Conservation (phyloP, 768 basidiomycete species). For the Lactifluus rugatus region DNA sequence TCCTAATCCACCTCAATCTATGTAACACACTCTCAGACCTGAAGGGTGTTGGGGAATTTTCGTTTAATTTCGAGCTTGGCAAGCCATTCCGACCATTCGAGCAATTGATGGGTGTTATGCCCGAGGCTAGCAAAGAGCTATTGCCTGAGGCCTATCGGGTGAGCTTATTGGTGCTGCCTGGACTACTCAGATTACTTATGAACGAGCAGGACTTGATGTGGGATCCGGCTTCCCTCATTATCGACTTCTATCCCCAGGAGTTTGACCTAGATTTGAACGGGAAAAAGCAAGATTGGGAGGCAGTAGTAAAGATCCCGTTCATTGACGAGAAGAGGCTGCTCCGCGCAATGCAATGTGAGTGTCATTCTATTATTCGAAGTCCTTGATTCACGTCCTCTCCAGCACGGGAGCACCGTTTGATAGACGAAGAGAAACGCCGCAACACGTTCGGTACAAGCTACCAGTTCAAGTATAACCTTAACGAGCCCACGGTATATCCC, state of each 20-base stretch:
- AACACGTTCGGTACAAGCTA: conserved; percentile 77
- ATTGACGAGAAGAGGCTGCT: conserved; percentile 76
- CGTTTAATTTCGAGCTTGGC: conserved; percentile 81
- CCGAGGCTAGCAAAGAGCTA: conserved; percentile 79
- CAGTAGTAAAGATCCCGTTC: conserved; percentile 97
- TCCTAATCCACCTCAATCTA: conserved; percentile 14
- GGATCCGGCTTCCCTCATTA: conserved; percentile 71
- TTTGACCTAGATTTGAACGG: conserved; percentile 95
- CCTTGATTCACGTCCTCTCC: conserved; percentile 3
- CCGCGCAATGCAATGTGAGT: conserved; percentile 71
- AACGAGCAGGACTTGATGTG: conserved; percentile 75
- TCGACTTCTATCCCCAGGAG: conserved; percentile 88
- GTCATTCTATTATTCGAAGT: background rate
- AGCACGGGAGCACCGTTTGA: conserved; percentile 76
- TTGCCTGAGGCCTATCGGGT: conserved; percentile 84
- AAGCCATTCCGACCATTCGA: conserved; percentile 88
- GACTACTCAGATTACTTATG: conserved; percentile 2
- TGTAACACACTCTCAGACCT: conserved; percentile 35
- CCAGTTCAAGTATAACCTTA: conserved; percentile 61
- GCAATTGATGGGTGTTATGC: conserved; percentile 97
- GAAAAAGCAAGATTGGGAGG: conserved; percentile 99
- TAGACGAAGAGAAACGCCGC: conserved; percentile 60
- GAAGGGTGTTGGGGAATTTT: conserved; percentile 57
- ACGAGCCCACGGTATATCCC: conserved; percentile 61
- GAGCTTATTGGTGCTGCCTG: conserved; percentile 18